Evolutionary conservation across 805 yeast species (phyloP), one percentile per base, ranked within the genome.

Genomic region (Zygotorulaspora danielsina): DNA sequence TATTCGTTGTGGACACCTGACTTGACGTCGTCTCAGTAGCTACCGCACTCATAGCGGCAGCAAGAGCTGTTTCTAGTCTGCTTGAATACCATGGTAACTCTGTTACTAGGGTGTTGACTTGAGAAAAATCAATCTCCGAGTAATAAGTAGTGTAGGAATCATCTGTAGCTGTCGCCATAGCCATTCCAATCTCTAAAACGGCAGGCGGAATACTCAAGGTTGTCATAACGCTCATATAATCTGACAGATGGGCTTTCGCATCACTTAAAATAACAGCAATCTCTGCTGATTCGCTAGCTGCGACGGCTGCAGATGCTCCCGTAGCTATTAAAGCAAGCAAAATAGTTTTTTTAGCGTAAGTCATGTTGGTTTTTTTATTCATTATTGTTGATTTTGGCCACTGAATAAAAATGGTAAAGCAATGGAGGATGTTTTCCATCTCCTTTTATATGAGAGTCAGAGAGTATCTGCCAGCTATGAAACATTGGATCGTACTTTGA

Each of bases 11-110:
- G n/a, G 42, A 29, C 22, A 36, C 22, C n/a, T 46, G 7, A 42
- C 42, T 45, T 15, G 40, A 26, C 5, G 36, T 9, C 6, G 12
- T 27, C 9, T 19, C 33, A 10, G 33, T n/a, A 6, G 32, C 16
- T 19, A 32, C 8, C n/a, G 36, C 25, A 10, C 37, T 37, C 28
- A 49, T 25, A 39, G 47, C 51, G 32, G 51, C 39, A 6, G 45
- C 33, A 20, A 53, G 42, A 19, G 37, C 49, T 27, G 59, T 48
- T 13, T 41, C 44, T 28, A 60, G 36, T 49, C 64, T 57, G 19
- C 56, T 39, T 17, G 58, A 45, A 48, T 57, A 64, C 67, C 67
- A 64, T 51, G 69, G 66, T 28, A 64, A 44, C 19, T 54, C 60
- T 11, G 61, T 48, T 38, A 64, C 54, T 38, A 58, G 53, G 5